Evolutionary conservation across 2,329 filamentous ascomycete genomes (phyloP).

Genomic region (Aschersonia sp.): DNA sequence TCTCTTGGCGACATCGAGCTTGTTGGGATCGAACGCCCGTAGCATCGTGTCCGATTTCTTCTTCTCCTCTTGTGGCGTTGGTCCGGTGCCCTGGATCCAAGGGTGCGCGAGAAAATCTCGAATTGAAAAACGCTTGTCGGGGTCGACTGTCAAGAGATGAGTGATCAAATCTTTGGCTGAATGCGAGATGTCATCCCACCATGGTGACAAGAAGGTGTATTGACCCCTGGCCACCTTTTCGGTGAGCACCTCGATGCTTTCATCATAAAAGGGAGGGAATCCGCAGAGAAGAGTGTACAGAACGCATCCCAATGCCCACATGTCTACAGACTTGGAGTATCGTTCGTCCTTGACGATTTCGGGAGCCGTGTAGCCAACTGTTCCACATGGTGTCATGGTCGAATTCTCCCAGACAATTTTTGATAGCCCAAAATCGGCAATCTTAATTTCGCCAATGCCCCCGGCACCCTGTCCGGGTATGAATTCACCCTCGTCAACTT

Average conservation of each 20-base stretch:
- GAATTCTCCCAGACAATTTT: conserved; percentile 98
- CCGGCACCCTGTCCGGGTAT: conserved; percentile 67
- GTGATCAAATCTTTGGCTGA: conserved; percentile 87
- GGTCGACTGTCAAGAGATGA: conserved; percentile 86
- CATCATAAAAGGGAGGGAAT: conserved; percentile 96
- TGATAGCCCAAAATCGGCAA: conserved; percentile 93
- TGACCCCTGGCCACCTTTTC: conserved; percentile 95
- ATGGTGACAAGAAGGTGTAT: conserved; percentile 94
- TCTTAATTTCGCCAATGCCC: conserved; percentile 90
- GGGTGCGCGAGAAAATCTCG: conserved; percentile 86
- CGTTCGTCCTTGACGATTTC: conserved; percentile 98
- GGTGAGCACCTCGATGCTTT: conserved; percentile 91
- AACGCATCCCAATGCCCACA: conserved; percentile 97
- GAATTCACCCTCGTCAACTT: conserved; percentile 92
- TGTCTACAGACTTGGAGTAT: conserved; percentile 97
- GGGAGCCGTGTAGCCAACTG: conserved; percentile 92
- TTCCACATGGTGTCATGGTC: conserved; percentile 98
- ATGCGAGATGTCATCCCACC: conserved; percentile 98
- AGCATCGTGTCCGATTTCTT: conserved; percentile 29
- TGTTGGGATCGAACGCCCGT: conserved; percentile 41
- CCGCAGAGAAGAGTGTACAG: conserved; percentile 93
- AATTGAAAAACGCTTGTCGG: conserved; percentile 89
- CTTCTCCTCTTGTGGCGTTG: conserved; percentile 43
- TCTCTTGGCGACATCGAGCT: conserved; percentile 42
- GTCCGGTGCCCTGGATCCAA: conserved; percentile 63